These are phyloP conservation scores for Phytophthora rubi DNA, from an alignment of 352 stramenopile genomes.

Conservation along the genomic window DNA sequence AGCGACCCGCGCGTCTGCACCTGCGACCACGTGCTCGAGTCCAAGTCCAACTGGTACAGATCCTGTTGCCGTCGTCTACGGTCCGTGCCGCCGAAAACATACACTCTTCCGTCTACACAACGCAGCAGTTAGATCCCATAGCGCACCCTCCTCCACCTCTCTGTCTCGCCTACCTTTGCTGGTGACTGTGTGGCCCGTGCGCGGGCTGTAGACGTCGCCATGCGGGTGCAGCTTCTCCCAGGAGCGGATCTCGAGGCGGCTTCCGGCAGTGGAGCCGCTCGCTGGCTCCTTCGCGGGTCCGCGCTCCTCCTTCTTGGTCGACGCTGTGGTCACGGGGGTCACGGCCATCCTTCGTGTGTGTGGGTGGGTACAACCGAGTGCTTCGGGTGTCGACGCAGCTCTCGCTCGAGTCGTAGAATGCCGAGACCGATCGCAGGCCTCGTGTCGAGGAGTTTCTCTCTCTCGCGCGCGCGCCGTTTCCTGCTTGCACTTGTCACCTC, in stretches of 20 bases:
- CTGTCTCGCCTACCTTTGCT: conserved; percentile 55
- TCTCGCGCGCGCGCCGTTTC: conserved; percentile 18
- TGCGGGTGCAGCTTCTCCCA: conserved; percentile 80
- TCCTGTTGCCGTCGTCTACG: conserved; percentile 81
- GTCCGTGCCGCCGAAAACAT: conserved; percentile 90
- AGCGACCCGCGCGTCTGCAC: conserved; percentile 69
- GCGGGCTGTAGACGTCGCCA: conserved; percentile 83
- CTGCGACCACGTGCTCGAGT: conserved; percentile 73
- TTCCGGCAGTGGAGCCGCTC: conserved; percentile 17
- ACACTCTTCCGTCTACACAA: conserved; percentile 63
- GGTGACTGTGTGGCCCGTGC: conserved; percentile 87
- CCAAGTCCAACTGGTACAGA: conserved; percentile 82
- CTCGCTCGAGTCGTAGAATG: conserved; percentile 47
- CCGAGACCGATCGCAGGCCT: conserved; percentile 24
- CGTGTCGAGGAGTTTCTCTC: conserved; percentile 28
- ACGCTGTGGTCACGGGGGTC: conserved; percentile 14
- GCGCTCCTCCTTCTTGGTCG: conserved; percentile 19
- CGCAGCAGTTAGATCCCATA: neutral
- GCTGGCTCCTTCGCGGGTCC: conserved; percentile 4
- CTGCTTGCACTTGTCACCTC: conserved; percentile 26
- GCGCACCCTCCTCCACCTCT: neutral
- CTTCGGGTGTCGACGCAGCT: conserved; percentile 39
- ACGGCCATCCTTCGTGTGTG: conserved; percentile 24
- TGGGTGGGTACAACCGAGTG: conserved; percentile 29
- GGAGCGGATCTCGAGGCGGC: conserved; percentile 67